phyloP scores from a whole-genome alignment of 768 basidiomycete species.

The Leucosporidium yakuticum region DNA sequence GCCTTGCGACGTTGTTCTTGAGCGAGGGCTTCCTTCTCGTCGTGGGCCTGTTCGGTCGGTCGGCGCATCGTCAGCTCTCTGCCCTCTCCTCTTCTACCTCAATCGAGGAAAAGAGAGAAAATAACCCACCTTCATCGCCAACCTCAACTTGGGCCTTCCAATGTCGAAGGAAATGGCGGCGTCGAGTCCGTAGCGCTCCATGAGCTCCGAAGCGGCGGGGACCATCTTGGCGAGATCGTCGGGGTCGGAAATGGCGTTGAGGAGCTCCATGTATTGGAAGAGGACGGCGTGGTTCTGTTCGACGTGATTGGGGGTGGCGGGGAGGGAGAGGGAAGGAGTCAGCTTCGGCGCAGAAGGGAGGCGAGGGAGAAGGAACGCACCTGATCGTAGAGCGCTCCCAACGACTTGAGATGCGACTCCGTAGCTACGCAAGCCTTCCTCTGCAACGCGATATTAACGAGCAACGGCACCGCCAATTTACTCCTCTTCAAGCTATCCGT shows the following conservation, averaged over 20 bases:
- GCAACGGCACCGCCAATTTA: constrained; percentile 69
- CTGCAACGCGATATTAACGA: constrained; percentile 87
- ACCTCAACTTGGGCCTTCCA: constrained; percentile 56
- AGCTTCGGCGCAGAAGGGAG: not conserved
- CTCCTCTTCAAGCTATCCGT: too few species aligned
- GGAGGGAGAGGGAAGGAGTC: not conserved
- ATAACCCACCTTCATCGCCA: constrained; percentile 30
- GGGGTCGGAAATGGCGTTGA: constrained; percentile 60
- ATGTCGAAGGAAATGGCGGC: constrained; percentile 91
- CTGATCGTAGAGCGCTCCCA: constrained; percentile 80
- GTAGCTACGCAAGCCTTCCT: constrained; percentile 71
- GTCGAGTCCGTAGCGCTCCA: constrained; percentile 68
- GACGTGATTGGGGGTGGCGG: constrained; percentile 15
- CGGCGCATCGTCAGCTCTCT: too few species aligned
- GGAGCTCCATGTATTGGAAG: constrained; percentile 82
- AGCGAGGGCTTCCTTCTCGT: not conserved
- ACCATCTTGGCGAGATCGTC: constrained; percentile 69
- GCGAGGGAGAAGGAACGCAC: constrained; percentile 50
- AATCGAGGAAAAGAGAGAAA: not conserved
- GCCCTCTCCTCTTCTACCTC: too few species aligned
- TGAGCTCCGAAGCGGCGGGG: constrained; percentile 68
- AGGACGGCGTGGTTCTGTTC: constrained; percentile 80
- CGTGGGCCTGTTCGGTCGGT: too few species aligned
- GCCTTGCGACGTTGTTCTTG: not conserved
- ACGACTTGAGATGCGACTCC: constrained; percentile 73